Base-by-base conservation (phyloP, 2,329 filamentous ascomycete species). In the Beauveria sp. region DNA sequence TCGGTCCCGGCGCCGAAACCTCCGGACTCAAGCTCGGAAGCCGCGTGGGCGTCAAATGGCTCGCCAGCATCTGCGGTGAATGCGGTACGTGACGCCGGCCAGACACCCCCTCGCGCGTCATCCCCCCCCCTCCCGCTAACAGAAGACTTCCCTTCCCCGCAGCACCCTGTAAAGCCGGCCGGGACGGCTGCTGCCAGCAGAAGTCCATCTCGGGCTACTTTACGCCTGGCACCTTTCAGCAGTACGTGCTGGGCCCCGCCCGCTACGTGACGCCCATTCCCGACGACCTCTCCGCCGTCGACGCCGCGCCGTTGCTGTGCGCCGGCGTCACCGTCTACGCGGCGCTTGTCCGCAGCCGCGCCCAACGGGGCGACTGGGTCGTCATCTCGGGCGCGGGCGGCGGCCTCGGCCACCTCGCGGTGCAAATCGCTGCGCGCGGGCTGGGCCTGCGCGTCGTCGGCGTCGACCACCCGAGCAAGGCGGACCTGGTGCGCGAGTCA, bases 361-460 rank as follows among this genome's bases (percentile, higher is more conserved):
- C 79, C 2, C 76, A 80, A 43, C 83, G 87, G 0, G 89, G 89
- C 7, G 84, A 91, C 73, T 87, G 81, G 49, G 83, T 92, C 31
- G 88, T 87, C 61, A 86, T 92, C 65, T 86, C 89, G 60, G 89
- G 89, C 70, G 89, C 88, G 22, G 89, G 89, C 65, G 89, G 89
- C 72, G 88, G 88, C 63, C 79, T 92, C 40, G 89, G 89, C 38
- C 68, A 69, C 38, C 78, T 92, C 65, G 89, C 88, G 8, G 80
- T 86, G 67, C 90, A 93, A 75, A 93, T 92, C 73, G 89, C 88
- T 40, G 88, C 58, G 52, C 53, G 53, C 34, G 62, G 57, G 10
- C 62, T 72, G 57, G 70, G 71, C 8, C 64, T 67, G 42, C 66
- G 70, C 12, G 66, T 70, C 14, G 63, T 72, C 22, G 70, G 69